Percentiles rank a stretch among this genome's conserved stretches.
These are phyloP conservation scores for Aeminium ludgeri DNA, from an alignment of 495 filamentous ascomycete genomes.

Conservation along the genomic window DNA sequence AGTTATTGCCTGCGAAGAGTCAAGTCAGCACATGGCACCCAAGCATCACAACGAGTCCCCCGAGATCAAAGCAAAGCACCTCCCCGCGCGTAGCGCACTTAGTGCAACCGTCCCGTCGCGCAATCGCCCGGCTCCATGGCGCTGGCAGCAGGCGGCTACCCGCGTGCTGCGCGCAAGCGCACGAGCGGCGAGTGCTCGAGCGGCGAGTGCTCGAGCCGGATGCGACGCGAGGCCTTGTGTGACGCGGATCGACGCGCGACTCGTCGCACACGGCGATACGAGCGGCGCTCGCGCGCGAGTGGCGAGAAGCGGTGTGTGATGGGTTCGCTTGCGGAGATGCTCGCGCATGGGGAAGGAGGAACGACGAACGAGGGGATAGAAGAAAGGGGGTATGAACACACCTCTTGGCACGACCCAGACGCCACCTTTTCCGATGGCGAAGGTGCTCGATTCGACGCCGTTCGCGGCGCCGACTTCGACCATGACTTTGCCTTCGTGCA, in stretches of 20 bases:
- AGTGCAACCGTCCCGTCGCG: neutral
- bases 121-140: neutral
- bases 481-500: slow-evolving; percentile 56
- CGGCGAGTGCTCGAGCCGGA: neutral
- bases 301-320: too few relatives aligned
- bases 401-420: slow-evolving; percentile 90
- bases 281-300: too few relatives aligned
- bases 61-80: neutral
- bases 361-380: slow-evolving; percentile 1
- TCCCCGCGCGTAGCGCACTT: neutral
- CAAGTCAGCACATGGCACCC: slow-evolving; percentile 2
- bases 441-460: slow-evolving; percentile 33
- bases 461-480: slow-evolving; percentile 52
- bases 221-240: neutral
- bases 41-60: neutral
- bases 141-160: neutral
- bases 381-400: slow-evolving; percentile 32
- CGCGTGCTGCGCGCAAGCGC: too few relatives aligned
- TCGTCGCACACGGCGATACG: too few relatives aligned
- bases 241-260: too few relatives aligned
- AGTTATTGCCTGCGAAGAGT: slow-evolving; percentile 20
- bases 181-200: too few relatives aligned
- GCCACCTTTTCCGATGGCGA: slow-evolving; percentile 69
- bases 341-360: neutral
- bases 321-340: too few relatives aligned